Conservation (phyloP, 805 yeast species). For the Wickerhamomyces subpelliculosus region DNA sequence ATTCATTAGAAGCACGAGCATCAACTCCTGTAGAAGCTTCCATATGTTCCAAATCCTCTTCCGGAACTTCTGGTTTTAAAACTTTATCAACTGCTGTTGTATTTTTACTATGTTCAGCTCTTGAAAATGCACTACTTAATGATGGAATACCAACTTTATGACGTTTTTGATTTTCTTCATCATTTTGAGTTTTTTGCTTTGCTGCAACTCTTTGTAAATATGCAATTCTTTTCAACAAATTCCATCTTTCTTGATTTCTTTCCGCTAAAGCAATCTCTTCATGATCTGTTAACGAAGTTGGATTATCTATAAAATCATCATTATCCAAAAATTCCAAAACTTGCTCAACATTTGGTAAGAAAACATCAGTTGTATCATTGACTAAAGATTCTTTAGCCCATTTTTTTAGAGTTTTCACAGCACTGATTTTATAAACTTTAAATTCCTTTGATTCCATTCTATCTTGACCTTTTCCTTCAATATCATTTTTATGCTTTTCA, state of each 20-base stretch:
- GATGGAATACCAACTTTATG: slow-evolving; percentile 12
- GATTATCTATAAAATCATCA: slow-evolving; percentile 28
- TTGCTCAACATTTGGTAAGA: slow-evolving; percentile 52
- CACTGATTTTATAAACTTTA: slow-evolving; percentile 42
- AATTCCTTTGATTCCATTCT: slow-evolving; percentile 41
- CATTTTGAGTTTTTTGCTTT: slow-evolving; percentile 34
- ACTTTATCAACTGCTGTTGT: slow-evolving; percentile 5
- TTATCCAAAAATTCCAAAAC: slow-evolving; percentile 49
- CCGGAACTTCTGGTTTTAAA: not conserved
- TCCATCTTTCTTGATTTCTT: slow-evolving; percentile 57
- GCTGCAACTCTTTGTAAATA: slow-evolving; percentile 64
- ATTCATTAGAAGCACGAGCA: slow-evolving; percentile 1
- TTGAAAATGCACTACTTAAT: not conserved
- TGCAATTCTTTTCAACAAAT: slow-evolving; percentile 60
- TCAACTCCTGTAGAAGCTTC: not conserved
- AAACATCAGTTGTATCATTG: slow-evolving; percentile 28
- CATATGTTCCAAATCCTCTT: no score
- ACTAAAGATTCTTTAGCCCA: slow-evolving; percentile 44
- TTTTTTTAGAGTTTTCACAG: slow-evolving; percentile 46
- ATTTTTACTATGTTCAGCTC: slow-evolving; percentile 18
- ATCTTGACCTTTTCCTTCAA: slow-evolving; percentile 71
- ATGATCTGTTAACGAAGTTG: slow-evolving; percentile 25
- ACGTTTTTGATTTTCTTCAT: slow-evolving; percentile 33
- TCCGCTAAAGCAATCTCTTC: slow-evolving; percentile 31
- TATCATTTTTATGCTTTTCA: slow-evolving; percentile 61